Evolutionary conservation across 768 basidiomycete species (phyloP), one percentile per base, ranked within the genome.

Genomic region (Hygrophorus pudorinus): DNA sequence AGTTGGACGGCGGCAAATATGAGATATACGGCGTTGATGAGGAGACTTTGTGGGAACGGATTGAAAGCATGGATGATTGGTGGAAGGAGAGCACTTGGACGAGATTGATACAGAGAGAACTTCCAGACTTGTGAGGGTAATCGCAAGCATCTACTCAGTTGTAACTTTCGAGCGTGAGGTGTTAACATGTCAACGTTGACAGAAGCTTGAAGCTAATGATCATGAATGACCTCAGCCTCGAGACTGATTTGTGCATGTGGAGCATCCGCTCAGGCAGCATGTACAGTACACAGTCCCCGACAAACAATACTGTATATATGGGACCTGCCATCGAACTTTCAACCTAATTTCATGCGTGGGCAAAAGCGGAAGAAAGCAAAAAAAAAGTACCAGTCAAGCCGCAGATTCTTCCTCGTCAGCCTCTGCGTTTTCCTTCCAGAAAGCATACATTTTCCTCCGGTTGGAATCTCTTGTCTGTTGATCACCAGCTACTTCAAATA

Each of bases 31-130:
- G 85, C 5, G 68, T 88, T 1, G 81, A 85, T 45, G 91, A 93
- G 59, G 88, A 92, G 57, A 74, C 75, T 1, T 60, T 94, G 11
- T 93, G 91, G 82, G 84, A 84, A 32, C 72, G 81, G 34, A 81
- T 94, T 29, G 75, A 83, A 50, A 68, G 70, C 41, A 85, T 90
- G 81, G 78, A 84, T 14, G 87, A 89, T 32, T 89, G 86, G 88
- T 93, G 91, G 90, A 88, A 78, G 56, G 87, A 91, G 55, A 85
- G 78, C 49, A 93, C 89, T 40, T 94, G 89, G 88, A 78, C 70
- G 31, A 68, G 90, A 47, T 63, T 93, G 44, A 76, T 88, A 54
- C 79, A 81, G 51, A 70, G 90, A 57, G 89, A 93, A 61, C 62
- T 92, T 44, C 89, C 89, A n/a, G 90, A 92, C 63, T 46, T 71